Base-by-base conservation (phyloP, 1,284 basidiomycete species). In the Cystobasidium slooffiae region DNA sequence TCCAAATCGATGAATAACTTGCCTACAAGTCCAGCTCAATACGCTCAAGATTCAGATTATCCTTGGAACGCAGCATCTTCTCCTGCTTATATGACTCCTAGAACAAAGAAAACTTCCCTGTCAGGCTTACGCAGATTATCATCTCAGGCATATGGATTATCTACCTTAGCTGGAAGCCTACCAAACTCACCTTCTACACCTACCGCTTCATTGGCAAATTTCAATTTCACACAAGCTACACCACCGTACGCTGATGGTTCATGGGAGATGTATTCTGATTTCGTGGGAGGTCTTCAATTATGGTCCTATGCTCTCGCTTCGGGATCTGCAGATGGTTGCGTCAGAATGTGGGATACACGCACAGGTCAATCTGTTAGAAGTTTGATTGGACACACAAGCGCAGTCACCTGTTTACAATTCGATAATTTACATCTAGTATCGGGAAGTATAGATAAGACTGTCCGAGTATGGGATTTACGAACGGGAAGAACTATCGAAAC, bases 311-410 rank as follows among this genome's bases (percentile, higher is more conserved):
- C 94, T 0, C 87, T 99, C 39, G 94, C 97, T 2, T 97, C 93
- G 79, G 97, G 95, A 1, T 95, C 92, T 79, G 95, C 93, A 0
- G 97, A 99, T 83, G 95, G 96, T 49, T 95, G 91, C 0, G 94
- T 99, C 41, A 86, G 97, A 75, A 97, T 99, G 93, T 99, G 97
- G 97, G 97, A 99, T 81, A 97, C 99, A 95, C 90, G 97, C 52
- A 99, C 96, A 52, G 97, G 97, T 5, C 96, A 99, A 82, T 91
- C 94, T 14, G 95, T 98, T 83, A 86, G 97, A 53, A 97, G 95
- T 9, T 85, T 99, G 63, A 84, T 92, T 31, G 97, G 96, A 6
- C 97, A 99, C 82, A 97, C 93, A 1, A 92, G 87, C 0, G 94
- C 97, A 4, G 89, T 99, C 62, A 98, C 94, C 1, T 94, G 90